Base-by-base conservation (phyloP, 1,284 basidiomycete species). In the Pseudozyma thailandica region DNA sequence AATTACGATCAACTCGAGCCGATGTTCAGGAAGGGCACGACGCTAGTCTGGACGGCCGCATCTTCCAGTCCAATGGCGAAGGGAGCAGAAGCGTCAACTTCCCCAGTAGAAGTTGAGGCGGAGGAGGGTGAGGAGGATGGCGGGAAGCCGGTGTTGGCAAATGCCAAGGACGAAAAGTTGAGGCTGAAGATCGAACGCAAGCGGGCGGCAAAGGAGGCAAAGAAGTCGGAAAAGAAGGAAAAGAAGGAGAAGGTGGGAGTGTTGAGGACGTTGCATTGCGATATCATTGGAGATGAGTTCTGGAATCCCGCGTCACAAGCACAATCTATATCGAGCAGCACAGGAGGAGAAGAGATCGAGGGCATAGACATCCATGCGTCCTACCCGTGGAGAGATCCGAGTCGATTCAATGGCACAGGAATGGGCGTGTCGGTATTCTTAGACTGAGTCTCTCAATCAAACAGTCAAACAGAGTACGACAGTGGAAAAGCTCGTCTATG, bases 1-100 rank as follows among this genome's bases (percentile, higher is more conserved):
- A 98, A 98, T 81, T 98, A 98, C 80, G 94, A 93, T 73, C 85
- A 86, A 13, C 81, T 94, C 1, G 87, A 90, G 4, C 86, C 87
- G 3, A 87, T 91, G 68, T 96, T 88, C 79, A 86, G 91, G 46
- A 96, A 95, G 80, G 95, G 95, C 8, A 94, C 91, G 63, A 87
- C 92, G 1, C 83, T 97, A 7, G 87, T 94, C 26, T 89, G 93
- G 76, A 86, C 65, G 5, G n/a, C 61, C 9, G 26, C 20, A 9
- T 20, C 50, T 8, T 35, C 41, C 4, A 43, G n/a, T n/a, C n/a
- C n/a, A n/a, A n/a, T n/a, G n/a, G 15, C 28, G 21, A 37, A n/a
- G 3, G 10, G 4, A 16, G 18, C 16, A n/a, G n/a, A n/a, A n/a
- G n/a, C n/a, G 7, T 16, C n/a, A 13, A 37, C 15, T 6, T 41